Evolutionary conservation across 169 alveolate species (phyloP).

Genomic region (Eimeria acervulina): DNA sequence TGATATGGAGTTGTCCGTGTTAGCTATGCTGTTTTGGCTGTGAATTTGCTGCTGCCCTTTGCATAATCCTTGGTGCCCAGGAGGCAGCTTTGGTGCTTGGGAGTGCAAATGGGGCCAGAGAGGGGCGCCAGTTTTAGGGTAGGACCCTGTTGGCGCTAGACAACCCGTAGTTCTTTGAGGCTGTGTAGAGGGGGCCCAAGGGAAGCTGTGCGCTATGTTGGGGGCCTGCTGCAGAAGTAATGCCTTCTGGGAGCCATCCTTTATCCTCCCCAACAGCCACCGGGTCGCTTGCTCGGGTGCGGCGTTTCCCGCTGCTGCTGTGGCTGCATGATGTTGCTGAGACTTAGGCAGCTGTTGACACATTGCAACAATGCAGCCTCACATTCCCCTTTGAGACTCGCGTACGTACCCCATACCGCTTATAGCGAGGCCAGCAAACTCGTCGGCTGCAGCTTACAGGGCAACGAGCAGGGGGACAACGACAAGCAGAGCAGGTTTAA

Average conservation of each 20-base stretch:
- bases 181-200: neutral
- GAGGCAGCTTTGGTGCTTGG: neutral
- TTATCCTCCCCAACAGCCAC: slow-evolving; percentile 62
- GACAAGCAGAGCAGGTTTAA: neutral
- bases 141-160: neutral
- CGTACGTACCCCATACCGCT: neutral
- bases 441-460: neutral
- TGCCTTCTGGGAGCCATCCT: slow-evolving; percentile 38
- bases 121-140: neutral
- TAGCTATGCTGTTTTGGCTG: neutral
- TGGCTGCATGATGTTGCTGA: slow-evolving; percentile 1
- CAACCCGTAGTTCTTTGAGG: neutral
- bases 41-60: slow-evolving; percentile 9
- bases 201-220: neutral
- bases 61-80: neutral
- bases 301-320: slow-evolving; percentile 11
- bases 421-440: neutral
- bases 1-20: neutral
- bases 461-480: neutral
- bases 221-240: slow-evolving; percentile 60
- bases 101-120: neutral
- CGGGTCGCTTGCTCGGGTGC: slow-evolving; percentile 37
- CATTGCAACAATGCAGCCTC: neutral
- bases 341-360: slow-evolving; percentile 8
- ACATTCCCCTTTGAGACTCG: neutral